Conservation (phyloP, 2,329 filamentous ascomycete species). For the Aureobasidium namibiae region DNA sequence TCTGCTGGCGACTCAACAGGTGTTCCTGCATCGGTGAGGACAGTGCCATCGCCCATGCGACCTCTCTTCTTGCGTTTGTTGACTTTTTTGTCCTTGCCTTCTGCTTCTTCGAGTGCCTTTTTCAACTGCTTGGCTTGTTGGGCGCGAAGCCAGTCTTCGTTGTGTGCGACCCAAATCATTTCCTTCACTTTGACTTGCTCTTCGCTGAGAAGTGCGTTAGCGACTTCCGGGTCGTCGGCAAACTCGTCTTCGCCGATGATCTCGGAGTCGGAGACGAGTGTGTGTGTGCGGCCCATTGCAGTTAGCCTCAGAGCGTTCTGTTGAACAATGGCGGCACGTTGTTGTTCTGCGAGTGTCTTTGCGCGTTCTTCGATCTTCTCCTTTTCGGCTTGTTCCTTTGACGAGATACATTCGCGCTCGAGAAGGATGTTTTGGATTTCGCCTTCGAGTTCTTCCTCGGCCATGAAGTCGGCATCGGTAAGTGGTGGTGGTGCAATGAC, state of each 20-base stretch:
- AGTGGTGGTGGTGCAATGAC: conserved; percentile 26
- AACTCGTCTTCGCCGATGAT: conserved; percentile 77
- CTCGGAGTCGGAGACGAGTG: conserved; percentile 29
- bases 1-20: conserved; percentile 37
- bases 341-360: conserved; percentile 21
- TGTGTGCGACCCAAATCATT: conserved; percentile 87
- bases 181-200: conserved; percentile 78
- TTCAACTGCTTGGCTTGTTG: conserved; percentile 78
- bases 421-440: conserved; percentile 33
- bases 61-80: conserved; percentile 37
- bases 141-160: conserved; percentile 83
- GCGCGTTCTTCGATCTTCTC: conserved; percentile 23
- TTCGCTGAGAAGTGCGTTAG: conserved; percentile 64
- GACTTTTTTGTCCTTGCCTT: conserved; percentile 30
- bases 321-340: conserved; percentile 29
- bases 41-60: conserved; percentile 34
- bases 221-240: conserved; percentile 79
- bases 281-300: conserved; percentile 34
- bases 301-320: conserved; percentile 43
- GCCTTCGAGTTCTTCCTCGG: conserved; percentile 38
- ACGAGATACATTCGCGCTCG: conserved; percentile 22
- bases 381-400: conserved; percentile 23
- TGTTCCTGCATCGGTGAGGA: conserved; percentile 27
- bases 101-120: conserved; percentile 53
- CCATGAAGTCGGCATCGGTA: conserved; percentile 37